Base-by-base conservation (phyloP, 169 alveolate species). In the Cryptosporidium viatorum region DNA sequence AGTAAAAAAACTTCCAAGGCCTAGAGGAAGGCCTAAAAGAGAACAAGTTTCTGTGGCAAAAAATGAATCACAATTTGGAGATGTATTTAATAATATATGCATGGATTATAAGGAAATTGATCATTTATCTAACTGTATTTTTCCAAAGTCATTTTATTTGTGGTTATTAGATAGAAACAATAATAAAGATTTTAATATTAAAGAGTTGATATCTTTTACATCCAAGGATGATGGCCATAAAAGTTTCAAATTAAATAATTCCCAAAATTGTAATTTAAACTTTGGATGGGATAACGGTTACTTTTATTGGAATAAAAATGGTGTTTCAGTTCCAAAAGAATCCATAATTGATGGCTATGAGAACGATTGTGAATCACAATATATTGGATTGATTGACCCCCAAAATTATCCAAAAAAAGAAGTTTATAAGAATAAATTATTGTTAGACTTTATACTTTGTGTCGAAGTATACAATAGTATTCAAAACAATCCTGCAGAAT, bases 11-110 rank as follows among this genome's bases (percentile, higher is more conserved):
- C n/a, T 62, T 43, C 75, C 89, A 62, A 80, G 89, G 23, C 89
- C 89, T 3, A 80, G 89, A 65, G 89, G 89, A 80, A 80, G 89
- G 7, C 89, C 89, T 31, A 80, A 80, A 43, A 80, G 89, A 39
- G 80, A 41, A 41, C 55, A 69, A 7, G 43, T 29, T 60, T n/a
- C 6, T 14, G 29, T 55, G 4, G 2, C 26, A 26, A 80, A 62
- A 43, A 60, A n/a, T 14, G 75, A 80, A 5, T 31, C 70, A 16
- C 33, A 33, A 29, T 23, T 41, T 60, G 80, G 62, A 37, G 89
- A 80, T 8, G 52, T 39, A 80, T 80, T 33, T 59, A 73, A 58
- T 41, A 26, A 31, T 39, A 31, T 73, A 29, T 73, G 86, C 14
- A 10, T 41, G 55, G 86, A 73, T 8, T 73, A 73, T 23, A 73